Percentiles rank a stretch among this genome's conserved stretches.
Conservation (phyloP, 1,284 basidiomycete genomes). For the Malassezia furfur region DNA sequence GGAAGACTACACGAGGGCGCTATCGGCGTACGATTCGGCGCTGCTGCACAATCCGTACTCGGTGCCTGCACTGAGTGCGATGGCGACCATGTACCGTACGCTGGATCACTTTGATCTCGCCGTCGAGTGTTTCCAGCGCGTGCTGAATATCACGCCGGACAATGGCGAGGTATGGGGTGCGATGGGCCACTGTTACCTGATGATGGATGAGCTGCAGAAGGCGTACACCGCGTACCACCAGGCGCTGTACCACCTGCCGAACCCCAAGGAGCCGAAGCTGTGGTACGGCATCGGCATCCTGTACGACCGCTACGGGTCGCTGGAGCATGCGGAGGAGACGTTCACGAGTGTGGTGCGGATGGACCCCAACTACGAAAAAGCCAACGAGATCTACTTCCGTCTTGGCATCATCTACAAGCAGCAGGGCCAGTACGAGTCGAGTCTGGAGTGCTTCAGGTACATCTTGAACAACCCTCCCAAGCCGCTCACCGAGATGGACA, state of each 20-base stretch:
- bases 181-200: conserved; percentile 84
- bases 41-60: conserved; percentile 45
- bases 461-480: conserved; percentile 89
- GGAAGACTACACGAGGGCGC: conserved; percentile 43
- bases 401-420: conserved; percentile 99
- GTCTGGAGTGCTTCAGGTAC: conserved; percentile 63
- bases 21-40: conserved; percentile 42
- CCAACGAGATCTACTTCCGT: conserved; percentile 95
- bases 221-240: conserved; percentile 98
- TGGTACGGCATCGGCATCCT: conserved; percentile 99
- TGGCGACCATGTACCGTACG: conserved; percentile 41
- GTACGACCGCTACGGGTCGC: conserved; percentile 93
- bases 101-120: conserved; percentile 56
- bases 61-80: conserved; percentile 41
- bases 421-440: conserved; percentile 66
- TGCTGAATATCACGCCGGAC: conserved; percentile 58
- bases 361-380: conserved; percentile 98
- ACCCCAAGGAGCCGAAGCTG: conserved; percentile 95
- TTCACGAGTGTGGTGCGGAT: conserved; percentile 91
- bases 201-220: conserved; percentile 98
- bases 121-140: conserved; percentile 86
- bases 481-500: conserved; percentile 90
- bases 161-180: conserved; percentile 48
- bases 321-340: conserved; percentile 97
- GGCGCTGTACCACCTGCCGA: conserved; percentile 85